These are phyloP conservation scores for Eucalyptus sp. DNA, from an alignment of 345 rosid genomes.

Conservation along the genomic window DNA sequence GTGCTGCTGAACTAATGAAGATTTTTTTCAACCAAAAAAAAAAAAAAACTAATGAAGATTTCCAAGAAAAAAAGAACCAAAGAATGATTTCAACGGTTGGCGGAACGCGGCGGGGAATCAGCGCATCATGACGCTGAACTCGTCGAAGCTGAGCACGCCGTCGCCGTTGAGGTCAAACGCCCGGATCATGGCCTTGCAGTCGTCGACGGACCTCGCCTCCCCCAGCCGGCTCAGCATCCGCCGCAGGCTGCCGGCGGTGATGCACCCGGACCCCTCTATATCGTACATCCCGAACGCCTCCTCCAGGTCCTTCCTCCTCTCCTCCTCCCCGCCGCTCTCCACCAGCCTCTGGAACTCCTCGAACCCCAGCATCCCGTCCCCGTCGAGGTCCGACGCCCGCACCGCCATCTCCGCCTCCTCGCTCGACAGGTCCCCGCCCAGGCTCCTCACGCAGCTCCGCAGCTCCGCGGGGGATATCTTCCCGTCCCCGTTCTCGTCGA, in stretches of 20 bases:
- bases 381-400: constrained; percentile 31
- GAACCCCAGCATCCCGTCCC: constrained; percentile 45
- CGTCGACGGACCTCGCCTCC: constrained; percentile 27
- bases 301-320: constrained; percentile 21
- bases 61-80: not conserved
- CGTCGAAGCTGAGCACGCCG: constrained; percentile 61
- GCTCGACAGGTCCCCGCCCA: constrained; percentile 33
- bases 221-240: constrained; percentile 47
- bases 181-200: constrained; percentile 49
- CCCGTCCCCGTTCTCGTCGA: constrained; percentile 57
- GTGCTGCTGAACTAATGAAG: not conserved
- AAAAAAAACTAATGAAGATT: too few species aligned
- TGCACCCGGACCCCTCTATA: constrained; percentile 34
- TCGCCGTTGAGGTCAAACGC: constrained; percentile 58
- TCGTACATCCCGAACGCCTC: constrained; percentile 55
- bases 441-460: constrained; percentile 23
- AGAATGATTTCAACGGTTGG: not conserved
- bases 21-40: too few species aligned
- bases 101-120: not conserved
- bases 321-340: constrained; percentile 30
- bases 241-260: constrained; percentile 47
- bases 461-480: constrained; percentile 44
- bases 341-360: constrained; percentile 43
- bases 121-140: constrained; percentile 55
- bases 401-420: constrained; percentile 49